Evolutionary conservation across 306 rosid genomes (phyloP), one percentile per base, ranked within the genome.

Genomic region (Albizia julibrissin): DNA sequence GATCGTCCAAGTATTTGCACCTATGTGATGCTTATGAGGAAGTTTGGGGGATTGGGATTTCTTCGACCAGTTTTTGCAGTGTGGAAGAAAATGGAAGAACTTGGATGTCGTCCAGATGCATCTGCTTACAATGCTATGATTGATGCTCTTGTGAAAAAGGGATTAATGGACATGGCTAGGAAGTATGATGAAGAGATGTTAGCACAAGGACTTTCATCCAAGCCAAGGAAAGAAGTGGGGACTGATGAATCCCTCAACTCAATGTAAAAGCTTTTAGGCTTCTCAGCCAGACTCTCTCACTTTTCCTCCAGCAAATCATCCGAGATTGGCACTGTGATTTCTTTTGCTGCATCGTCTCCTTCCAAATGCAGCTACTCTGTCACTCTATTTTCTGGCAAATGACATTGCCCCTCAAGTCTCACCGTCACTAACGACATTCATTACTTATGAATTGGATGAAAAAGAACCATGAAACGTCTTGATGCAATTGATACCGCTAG

Each of bases 21-120:
- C 0, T 92, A 84, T 59, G 96, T 95, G 83, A 89, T 95, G 98
- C 91, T 95, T 58, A 84, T 95, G 85, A 88, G 89, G 89, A 92
- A 91, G 84, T 93, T 95, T 83, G 93, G 92, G 65, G 88, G 91
- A 75, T 93, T 98, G 99, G 99, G 97, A 21, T 95, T 92, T 85
- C 93, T 93, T 24, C 83, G 98, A 67, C 93, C 93, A 12, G 92
- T 92, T 79, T 89, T 92, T 80, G 29, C 88, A 4, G 90, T 92
- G 66, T 95, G 99, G 98, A 83, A 91, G 74, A 92, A 79, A 86
- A 91, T 93, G 98, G 81, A 89, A 72, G 84, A 87, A 61, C 87
- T 91, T 46, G 97, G 96, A 10, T 93, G 94, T 72, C 92, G 99
- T 83, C 98, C 97, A 0, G 91, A 87, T 88, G 97, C 86, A 13